These are phyloP conservation scores for Phlebiopsis flavidoalba DNA, from an alignment of 768 basidiomycete species.

Conservation along the genomic window DNA sequence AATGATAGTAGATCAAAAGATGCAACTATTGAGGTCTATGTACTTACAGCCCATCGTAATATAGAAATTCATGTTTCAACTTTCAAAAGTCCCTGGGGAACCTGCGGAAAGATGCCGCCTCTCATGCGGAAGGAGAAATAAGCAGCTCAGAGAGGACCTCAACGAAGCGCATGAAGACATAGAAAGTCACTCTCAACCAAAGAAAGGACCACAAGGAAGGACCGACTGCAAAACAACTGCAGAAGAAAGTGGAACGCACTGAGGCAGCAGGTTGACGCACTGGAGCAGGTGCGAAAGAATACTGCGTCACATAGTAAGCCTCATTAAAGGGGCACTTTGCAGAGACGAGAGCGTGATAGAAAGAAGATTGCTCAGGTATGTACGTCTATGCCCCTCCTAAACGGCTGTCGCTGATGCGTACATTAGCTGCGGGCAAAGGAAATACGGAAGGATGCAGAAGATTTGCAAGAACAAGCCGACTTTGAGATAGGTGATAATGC, in stretches of 20 bases:
- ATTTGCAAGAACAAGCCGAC: conserved; percentile 26
- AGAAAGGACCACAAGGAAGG: background rate
- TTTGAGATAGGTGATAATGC: conserved; percentile 29
- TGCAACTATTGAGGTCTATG: background rate
- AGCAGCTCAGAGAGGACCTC: background rate
- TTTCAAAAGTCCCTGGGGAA: background rate
- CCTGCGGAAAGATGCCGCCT: background rate
- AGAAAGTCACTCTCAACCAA: background rate
- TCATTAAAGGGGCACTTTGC: background rate
- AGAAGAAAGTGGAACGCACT: conserved; percentile 18
- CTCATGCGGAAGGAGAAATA: conserved; percentile 1
- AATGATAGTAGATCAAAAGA: background rate
- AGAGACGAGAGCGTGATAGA: conserved; percentile 21
- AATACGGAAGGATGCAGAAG: conserved; percentile 32
- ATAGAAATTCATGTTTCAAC: background rate
- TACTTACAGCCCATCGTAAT: background rate
- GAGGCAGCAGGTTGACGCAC: conserved; percentile 15
- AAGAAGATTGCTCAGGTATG: conserved; percentile 19
- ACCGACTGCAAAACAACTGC: conserved; percentile 6
- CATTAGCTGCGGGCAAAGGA: conserved; percentile 28
- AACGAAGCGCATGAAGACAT: background rate
- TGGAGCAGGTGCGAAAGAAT: conserved; percentile 24
- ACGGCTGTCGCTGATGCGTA: background rate
- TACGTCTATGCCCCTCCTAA: background rate
- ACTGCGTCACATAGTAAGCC: background rate